These are phyloP conservation scores for Astrephomene gubernaculifera DNA, from an alignment of 139 green algal species.

Conservation along the genomic window DNA sequence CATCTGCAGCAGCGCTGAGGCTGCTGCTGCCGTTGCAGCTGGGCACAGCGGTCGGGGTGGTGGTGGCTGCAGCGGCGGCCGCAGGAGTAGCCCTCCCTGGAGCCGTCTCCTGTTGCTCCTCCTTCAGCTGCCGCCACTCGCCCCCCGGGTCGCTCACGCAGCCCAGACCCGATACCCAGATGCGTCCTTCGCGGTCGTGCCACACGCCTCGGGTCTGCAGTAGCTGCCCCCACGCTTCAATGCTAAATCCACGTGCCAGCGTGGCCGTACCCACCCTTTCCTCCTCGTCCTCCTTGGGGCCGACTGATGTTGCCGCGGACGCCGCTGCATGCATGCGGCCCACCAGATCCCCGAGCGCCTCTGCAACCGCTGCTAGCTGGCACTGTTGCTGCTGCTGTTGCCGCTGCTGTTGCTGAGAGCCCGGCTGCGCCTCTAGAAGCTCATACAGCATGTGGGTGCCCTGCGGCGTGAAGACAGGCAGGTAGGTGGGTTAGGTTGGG, in stretches of 20 bases:
- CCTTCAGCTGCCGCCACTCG: background rate
- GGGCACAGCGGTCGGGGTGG: too few species aligned
- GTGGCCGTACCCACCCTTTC: background rate
- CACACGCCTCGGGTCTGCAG: background rate
- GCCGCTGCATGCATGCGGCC: background rate
- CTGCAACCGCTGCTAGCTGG: background rate
- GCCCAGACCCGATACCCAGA: conserved; percentile 32
- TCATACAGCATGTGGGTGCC: conserved; percentile 9
- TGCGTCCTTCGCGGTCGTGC: conserved; percentile 14
- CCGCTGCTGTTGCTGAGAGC: too few species aligned
- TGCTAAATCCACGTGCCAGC: too few species aligned
- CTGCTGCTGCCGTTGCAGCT: background rate
- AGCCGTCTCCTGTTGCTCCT: background rate
- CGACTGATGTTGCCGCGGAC: background rate
- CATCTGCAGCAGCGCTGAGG: background rate
- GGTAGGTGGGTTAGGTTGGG: too few species aligned
- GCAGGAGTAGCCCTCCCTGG: background rate
- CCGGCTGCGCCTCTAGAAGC: background rate
- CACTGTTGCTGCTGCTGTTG: too few species aligned
- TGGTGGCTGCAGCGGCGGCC: background rate
- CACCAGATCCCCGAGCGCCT: background rate
- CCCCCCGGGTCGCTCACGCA: background rate
- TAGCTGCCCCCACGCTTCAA: background rate
- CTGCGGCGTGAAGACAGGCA: background rate
- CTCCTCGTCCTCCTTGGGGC: background rate